Conservation (phyloP, 306 rosid species). For the Vigna radiata region DNA sequence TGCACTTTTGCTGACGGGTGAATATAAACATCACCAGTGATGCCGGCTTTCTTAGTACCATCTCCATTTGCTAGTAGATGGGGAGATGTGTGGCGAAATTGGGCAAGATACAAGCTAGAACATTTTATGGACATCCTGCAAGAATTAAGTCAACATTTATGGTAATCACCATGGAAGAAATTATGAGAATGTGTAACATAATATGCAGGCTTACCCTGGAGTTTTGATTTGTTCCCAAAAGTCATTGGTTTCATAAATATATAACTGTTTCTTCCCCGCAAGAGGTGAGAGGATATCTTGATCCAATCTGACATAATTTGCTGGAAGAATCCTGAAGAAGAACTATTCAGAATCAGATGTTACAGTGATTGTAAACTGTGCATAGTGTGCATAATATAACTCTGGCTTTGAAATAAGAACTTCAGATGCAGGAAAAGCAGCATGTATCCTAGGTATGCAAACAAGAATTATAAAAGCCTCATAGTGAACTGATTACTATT, state of each 20-base stretch:
- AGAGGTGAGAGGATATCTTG: slow-evolving; percentile 97
- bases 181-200: slow-evolving; percentile 26
- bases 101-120: slow-evolving; percentile 85
- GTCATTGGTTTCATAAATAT: slow-evolving; percentile 81
- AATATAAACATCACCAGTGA: slow-evolving; percentile 85
- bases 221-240: slow-evolving; percentile 99
- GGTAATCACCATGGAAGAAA: slow-evolving; percentile 14
- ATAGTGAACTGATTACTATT: slow-evolving; percentile 1
- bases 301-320: slow-evolving; percentile 88
- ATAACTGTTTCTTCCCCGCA: slow-evolving; percentile 93
- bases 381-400: not conserved
- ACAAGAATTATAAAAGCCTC: not conserved
- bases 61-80: slow-evolving; percentile 77
- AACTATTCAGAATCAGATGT: slow-evolving; percentile 44
- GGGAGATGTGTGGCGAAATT: slow-evolving; percentile 75
- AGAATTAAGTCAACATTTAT: slow-evolving; percentile 35
- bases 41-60: slow-evolving; percentile 68
- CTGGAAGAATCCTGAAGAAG: slow-evolving; percentile 65
- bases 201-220: slow-evolving; percentile 69
- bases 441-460: not conserved
- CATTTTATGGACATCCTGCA: slow-evolving; percentile 96
- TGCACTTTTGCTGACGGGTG: slow-evolving; percentile 98
- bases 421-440: slow-evolving; percentile 9
- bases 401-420: slow-evolving; percentile 9
- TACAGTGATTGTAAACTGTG: slow-evolving; percentile 9